Conservation (phyloP, 2,329 filamentous ascomycete species). For the Emergomyces pasteurianus region DNA sequence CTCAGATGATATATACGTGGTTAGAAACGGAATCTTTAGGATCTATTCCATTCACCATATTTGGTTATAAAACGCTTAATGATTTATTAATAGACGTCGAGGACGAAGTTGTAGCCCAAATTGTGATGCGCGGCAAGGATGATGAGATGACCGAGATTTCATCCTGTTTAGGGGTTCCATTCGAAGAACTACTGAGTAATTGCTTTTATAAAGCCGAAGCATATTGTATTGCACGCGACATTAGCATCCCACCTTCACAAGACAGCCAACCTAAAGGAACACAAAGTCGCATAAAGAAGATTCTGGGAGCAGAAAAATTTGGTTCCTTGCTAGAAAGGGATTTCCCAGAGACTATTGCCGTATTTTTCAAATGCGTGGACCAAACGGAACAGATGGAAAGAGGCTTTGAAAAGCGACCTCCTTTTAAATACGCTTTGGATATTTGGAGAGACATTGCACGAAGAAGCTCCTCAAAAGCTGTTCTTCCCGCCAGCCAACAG, state of each 20-base stretch:
- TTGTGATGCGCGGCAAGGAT: slow-evolving; percentile 68
- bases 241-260: slow-evolving; percentile 37
- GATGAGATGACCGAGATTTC: slow-evolving; percentile 51
- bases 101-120: slow-evolving; percentile 65
- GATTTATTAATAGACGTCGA: slow-evolving; percentile 60
- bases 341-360: slow-evolving; percentile 65
- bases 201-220: slow-evolving; percentile 71
- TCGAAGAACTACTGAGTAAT: slow-evolving; percentile 47
- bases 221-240: slow-evolving; percentile 72
- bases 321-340: slow-evolving; percentile 51
- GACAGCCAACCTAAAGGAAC: slow-evolving; percentile 42
- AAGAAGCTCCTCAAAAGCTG: slow-evolving; percentile 52
- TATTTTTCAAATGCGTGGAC: slow-evolving; percentile 65
- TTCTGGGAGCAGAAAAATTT: slow-evolving; percentile 57
- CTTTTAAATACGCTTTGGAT: slow-evolving; percentile 48
- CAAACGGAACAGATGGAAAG: slow-evolving; percentile 64
- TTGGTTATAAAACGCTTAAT: slow-evolving; percentile 58
- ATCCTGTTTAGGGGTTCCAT: slow-evolving; percentile 41
- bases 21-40: slow-evolving; percentile 54
- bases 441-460: slow-evolving; percentile 57
- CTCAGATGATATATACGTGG: slow-evolving; percentile 88
- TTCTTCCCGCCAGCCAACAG: slow-evolving; percentile 67
- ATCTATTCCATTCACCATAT: slow-evolving; percentile 74
- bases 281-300: slow-evolving; percentile 53
- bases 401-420: slow-evolving; percentile 48